Evolutionary conservation across 768 basidiomycete species (phyloP), one percentile per base, ranked within the genome.

Genomic region (Termitomyces sp.): DNA sequence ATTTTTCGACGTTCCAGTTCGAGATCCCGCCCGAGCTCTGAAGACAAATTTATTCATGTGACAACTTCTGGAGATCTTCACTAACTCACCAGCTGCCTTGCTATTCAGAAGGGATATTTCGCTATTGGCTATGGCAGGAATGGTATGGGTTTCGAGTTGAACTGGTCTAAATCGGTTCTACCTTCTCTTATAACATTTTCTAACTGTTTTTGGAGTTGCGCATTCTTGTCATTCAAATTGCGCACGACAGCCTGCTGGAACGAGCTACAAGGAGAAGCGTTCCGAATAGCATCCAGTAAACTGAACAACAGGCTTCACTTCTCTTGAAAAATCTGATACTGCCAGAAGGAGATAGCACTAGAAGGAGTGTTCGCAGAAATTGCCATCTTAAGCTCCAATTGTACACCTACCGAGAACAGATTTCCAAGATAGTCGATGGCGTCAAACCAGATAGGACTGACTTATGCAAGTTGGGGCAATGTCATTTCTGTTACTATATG

Each of bases 271-370:
- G 19, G 41, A 25, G 25, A 54, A 48, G 37, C 14, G 25, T 27
- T 49, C 23, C 49, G 10, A 43, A 14, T 10, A 28, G 6, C 25
- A 28, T 41, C 37, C 11, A 47, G 19, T 11, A 39, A 43, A 16
- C 43, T 27, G 10, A 30, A 56, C 19, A 30, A 50, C 6, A 21
- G 23, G 62, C 71, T 43, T 56, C 55, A 89, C 91, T 81, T 85
- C 73, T 94, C 91, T 70, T 94, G 91, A 60, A 90, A 88, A 50
- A 86, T 81, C 64, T 94, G 91, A 68, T 94, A 94, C 68, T 91
- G 89, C 91, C 91, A 94, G 68, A 94, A 94, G 3, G 91, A 89
- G 56, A 93, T 80, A 4, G 91, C 89, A 21, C 90, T 91, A 32
- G 17, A 30, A 45, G 49, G 34, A 49, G 55, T 25, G 14, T 37